Conservation (phyloP, 1,139 yeast genomes). For the Scheffersomyces titani region DNA sequence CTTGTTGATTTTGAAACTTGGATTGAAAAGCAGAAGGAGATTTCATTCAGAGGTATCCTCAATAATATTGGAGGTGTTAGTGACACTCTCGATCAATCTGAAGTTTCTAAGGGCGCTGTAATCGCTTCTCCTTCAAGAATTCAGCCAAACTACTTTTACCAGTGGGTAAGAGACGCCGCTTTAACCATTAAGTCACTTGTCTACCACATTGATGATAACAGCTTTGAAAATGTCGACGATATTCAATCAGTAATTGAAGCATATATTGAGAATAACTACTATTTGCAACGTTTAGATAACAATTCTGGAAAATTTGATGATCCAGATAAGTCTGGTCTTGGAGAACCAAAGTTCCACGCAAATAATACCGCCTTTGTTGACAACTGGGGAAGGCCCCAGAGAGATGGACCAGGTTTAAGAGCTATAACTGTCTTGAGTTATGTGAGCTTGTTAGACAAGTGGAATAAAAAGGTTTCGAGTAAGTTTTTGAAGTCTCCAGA, state of each 20-base stretch:
- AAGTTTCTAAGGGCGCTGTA: constrained; percentile 67
- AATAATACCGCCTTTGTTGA: constrained; percentile 62
- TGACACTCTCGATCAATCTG: constrained; percentile 25
- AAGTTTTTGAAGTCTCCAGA: constrained; percentile 22
- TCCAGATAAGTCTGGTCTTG: constrained; percentile 54
- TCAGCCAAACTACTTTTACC: constrained; percentile 79
- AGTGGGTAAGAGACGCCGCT: constrained; percentile 92
- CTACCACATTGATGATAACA: constrained; percentile 46
- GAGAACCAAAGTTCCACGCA: constrained; percentile 84
- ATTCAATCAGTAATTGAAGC: constrained; percentile 47
- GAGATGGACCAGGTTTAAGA: constrained; percentile 92
- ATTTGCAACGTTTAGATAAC: constrained; percentile 66
- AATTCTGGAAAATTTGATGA: constrained; percentile 65
- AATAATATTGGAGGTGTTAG: constrained; percentile 62
- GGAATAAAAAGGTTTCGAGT: constrained; percentile 25
- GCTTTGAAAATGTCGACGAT: constrained; percentile 19
- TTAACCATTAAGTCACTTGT: constrained; percentile 71
- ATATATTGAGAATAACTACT: constrained; percentile 59
- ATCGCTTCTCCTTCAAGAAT: constrained; percentile 78
- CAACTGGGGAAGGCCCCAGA: constrained; percentile 93
- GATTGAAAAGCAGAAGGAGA: constrained; percentile 51
- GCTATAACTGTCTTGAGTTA: constrained; percentile 64
- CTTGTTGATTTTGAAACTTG: constrained; percentile 52
- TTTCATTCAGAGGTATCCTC: constrained; percentile 56
- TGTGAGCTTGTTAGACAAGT: constrained; percentile 41